Conservation (phyloP, 2,329 filamentous ascomycete genomes). For the Cladophialophora carrionii region DNA sequence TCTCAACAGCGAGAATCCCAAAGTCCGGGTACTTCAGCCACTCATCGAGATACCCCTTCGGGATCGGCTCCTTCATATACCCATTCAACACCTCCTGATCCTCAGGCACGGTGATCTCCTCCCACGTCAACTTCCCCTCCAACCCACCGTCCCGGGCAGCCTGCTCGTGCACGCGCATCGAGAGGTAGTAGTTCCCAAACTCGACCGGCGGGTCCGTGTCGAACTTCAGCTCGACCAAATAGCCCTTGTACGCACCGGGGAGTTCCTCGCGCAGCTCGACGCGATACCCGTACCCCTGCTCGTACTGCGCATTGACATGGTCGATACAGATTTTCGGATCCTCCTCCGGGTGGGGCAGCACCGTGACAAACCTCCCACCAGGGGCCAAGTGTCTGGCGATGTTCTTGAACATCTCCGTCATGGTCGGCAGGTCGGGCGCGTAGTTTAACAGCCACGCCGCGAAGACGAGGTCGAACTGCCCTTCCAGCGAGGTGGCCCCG, state of each 20-base stretch:
- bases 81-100: slow-evolving; percentile 17
- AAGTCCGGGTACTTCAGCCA: slow-evolving; percentile 23
- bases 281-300: slow-evolving; percentile 13
- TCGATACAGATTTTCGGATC: slow-evolving; percentile 36
- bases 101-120: slow-evolving; percentile 13
- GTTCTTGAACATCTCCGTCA: slow-evolving; percentile 45
- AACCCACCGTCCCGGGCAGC: slow-evolving; percentile 26
- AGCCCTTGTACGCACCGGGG: neutral
- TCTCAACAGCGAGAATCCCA: slow-evolving; percentile 24
- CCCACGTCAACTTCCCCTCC: slow-evolving; percentile 25
- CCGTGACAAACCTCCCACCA: slow-evolving; percentile 43
- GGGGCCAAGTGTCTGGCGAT: slow-evolving; percentile 44
- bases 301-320: slow-evolving; percentile 8
- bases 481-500: slow-evolving; percentile 17
- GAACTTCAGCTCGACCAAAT: slow-evolving; percentile 25
- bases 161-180: slow-evolving; percentile 22
- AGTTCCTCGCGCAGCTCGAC: slow-evolving; percentile 8
- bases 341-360: slow-evolving; percentile 39
- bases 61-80: slow-evolving; percentile 13
- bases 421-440: slow-evolving; percentile 38
- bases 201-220: slow-evolving; percentile 23
- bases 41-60: slow-evolving; percentile 21
- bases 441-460: slow-evolving; percentile 49
- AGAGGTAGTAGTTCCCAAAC: slow-evolving; percentile 31
- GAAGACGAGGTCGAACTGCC: slow-evolving; percentile 45